Evolutionary conservation across 2,329 filamentous ascomycete genomes (phyloP).

Genomic region (Colletotrichum melonis): DNA sequence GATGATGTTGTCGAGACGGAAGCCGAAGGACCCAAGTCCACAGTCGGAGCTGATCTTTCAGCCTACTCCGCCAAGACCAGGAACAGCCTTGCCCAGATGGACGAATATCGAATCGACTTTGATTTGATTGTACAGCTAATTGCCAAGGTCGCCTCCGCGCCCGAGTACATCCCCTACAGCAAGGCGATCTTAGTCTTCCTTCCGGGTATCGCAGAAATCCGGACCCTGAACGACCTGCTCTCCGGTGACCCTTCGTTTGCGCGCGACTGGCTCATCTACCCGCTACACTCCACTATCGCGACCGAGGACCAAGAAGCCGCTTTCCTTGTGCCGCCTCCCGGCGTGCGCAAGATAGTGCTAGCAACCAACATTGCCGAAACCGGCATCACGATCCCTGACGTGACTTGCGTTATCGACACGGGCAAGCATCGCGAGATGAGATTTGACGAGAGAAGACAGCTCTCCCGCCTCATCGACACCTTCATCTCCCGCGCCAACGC

Average conservation of each 20-base stretch:
- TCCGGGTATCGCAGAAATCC: constrained; percentile 93
- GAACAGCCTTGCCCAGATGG: constrained; percentile 79
- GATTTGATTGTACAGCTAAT: constrained; percentile 86
- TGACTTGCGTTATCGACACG: constrained; percentile 96
- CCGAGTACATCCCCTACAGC: constrained; percentile 77
- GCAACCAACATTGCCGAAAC: constrained; percentile 99
- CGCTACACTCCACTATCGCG: constrained; percentile 93
- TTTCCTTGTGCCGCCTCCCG: constrained; percentile 85
- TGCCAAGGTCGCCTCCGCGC: constrained; percentile 77
- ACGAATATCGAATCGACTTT: constrained; percentile 94
- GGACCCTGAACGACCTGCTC: constrained; percentile 87
- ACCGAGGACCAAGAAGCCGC: constrained; percentile 97
- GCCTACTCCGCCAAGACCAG: constrained; percentile 83
- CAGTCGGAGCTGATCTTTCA: constrained; percentile 66
- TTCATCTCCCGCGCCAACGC: constrained; percentile 97
- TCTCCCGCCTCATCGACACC: constrained; percentile 90
- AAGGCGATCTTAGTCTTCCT: constrained; percentile 95
- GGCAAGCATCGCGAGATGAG: constrained; percentile 98
- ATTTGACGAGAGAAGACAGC: constrained; percentile 91
- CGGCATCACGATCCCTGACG: constrained; percentile 97
- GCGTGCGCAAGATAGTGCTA: constrained; percentile 90
- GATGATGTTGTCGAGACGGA: constrained; percentile 67
- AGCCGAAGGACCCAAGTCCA: constrained; percentile 55
- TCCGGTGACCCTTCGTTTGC: constrained; percentile 80
- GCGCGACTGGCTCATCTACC: constrained; percentile 85